These are phyloP conservation scores for Drosera spatulata DNA, from an alignment of 179 eudicot species.

Conservation along the genomic window DNA sequence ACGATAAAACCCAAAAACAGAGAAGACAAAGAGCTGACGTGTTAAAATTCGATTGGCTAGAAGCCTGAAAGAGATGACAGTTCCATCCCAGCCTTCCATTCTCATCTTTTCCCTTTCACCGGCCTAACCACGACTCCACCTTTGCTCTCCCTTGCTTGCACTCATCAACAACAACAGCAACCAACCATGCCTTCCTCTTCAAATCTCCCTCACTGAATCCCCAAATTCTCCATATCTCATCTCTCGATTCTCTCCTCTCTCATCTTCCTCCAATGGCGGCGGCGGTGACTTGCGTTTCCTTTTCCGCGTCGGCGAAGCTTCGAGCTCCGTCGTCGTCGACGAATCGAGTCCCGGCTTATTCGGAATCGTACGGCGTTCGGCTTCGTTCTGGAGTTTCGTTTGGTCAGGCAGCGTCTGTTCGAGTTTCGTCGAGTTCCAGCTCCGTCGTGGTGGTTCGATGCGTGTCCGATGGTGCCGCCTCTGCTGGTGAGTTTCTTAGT, in stretches of 20 bases:
- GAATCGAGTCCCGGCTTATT: conserved; percentile 23
- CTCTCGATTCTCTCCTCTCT: background rate
- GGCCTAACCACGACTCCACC: too few species aligned
- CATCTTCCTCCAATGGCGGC: conserved; percentile 34
- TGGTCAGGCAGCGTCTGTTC: conserved; percentile 14
- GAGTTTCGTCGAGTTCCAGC: conserved; percentile 24
- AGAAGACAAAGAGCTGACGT: too few species aligned
- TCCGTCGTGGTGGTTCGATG: conserved; percentile 41
- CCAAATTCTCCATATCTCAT: too few species aligned
- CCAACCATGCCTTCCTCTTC: too few species aligned
- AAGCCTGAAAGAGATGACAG: too few species aligned
- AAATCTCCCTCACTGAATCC: too few species aligned
- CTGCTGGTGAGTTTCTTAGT: background rate
- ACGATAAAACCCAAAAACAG: too few species aligned
- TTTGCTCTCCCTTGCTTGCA: too few species aligned
- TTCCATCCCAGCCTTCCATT: too few species aligned
- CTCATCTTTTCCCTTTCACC: too few species aligned
- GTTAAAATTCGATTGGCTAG: too few species aligned
- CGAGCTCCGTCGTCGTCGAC: conserved; percentile 25
- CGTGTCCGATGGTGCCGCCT: conserved; percentile 28
- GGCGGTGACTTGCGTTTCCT: conserved; percentile 55
- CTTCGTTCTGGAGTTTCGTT: conserved; percentile 23
- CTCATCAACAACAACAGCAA: too few species aligned
- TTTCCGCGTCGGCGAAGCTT: conserved; percentile 41
- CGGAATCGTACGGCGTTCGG: conserved; percentile 14